Evolutionary conservation across 2,329 filamentous ascomycete genomes (phyloP).

Genomic region (Alternaria triticimaculans): DNA sequence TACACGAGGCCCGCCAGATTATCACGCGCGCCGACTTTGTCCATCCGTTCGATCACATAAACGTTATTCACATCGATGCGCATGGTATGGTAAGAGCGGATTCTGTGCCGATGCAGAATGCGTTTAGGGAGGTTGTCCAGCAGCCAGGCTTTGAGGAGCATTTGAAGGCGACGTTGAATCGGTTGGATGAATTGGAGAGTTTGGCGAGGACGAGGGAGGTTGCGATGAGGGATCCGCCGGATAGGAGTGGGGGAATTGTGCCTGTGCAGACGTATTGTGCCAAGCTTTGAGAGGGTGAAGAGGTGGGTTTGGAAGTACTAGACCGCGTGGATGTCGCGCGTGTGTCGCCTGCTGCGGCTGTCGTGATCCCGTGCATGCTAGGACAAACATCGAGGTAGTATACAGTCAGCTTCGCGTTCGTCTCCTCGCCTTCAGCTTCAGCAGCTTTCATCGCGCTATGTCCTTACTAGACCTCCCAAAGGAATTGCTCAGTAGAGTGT

Average conservation of each 20-base stretch:
- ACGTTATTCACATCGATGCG: constrained; percentile 92
- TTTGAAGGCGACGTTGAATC: constrained; percentile 78
- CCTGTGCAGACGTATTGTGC: constrained; percentile 39
- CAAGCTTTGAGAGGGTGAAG: constrained; percentile 18
- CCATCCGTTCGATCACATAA: constrained; percentile 85
- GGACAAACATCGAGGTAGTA: neutral
- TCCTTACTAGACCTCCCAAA: neutral
- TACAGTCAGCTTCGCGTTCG: neutral
- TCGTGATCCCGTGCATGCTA: neutral
- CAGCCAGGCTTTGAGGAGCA: constrained; percentile 80
- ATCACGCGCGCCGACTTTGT: constrained; percentile 97
- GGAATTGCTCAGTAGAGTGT: neutral
- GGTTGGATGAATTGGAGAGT: constrained; percentile 90
- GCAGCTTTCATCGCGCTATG: neutral
- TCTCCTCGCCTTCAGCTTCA: neutral
- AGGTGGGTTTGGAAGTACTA: neutral
- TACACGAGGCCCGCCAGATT: constrained; percentile 64
- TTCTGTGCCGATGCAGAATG: constrained; percentile 93
- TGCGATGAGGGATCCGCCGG: constrained; percentile 76
- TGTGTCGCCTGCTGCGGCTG: neutral
- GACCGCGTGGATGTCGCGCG: neutral
- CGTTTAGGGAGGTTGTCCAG: constrained; percentile 81
- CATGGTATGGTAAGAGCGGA: constrained; percentile 86
- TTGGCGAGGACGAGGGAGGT: constrained; percentile 88
- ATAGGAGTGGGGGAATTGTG: constrained; percentile 38